A percentile compares a stretch with the other conserved stretches of the same genome.
Evolutionary conservation across 768 basidiomycete genomes (phyloP).

Genomic region (Suillus variegatus): DNA sequence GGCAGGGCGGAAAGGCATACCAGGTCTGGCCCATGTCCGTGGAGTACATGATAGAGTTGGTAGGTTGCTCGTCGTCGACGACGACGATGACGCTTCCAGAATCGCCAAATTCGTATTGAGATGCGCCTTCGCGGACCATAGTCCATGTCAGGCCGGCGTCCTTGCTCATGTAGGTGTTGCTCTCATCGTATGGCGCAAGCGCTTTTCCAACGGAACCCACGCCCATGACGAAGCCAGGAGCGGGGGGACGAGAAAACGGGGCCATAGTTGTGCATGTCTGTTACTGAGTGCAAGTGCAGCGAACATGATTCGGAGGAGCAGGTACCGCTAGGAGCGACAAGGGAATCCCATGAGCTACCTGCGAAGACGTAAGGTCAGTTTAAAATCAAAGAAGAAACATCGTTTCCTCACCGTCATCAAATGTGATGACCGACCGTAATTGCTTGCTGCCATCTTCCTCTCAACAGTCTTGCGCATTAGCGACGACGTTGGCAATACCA

Average conservation of each 20-base stretch:
- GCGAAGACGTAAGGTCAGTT: background rate
- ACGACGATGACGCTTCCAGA: constrained; percentile 77
- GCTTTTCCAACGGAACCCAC: constrained; percentile 82
- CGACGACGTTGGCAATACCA: constrained; percentile 86
- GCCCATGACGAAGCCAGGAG: constrained; percentile 96
- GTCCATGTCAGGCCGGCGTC: constrained; percentile 89
- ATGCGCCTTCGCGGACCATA: constrained; percentile 73
- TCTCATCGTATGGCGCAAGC: constrained; percentile 75
- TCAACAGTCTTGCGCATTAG: constrained; percentile 86
- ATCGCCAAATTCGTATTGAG: constrained; percentile 97
- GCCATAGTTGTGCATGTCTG: constrained; percentile 89
- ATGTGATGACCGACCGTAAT: constrained; percentile 81
- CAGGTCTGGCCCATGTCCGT: constrained; percentile 82
- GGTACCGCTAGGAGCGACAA: constrained; percentile 65
- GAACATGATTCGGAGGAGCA: constrained; percentile 64
- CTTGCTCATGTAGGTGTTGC: constrained; percentile 90
- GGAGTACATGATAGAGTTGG: constrained; percentile 73
- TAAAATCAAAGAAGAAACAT: background rate
- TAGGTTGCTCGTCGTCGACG: constrained; percentile 82
- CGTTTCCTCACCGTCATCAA: constrained; percentile 72
- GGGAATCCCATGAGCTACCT: constrained; percentile 74
- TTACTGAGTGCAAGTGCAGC: constrained; percentile 92
- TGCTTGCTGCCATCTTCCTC: constrained; percentile 66
- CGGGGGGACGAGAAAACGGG: constrained; percentile 93
- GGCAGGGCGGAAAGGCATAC: constrained; percentile 45